These are phyloP conservation scores for Sindora glabra DNA, from an alignment of 306 rosid species.

Conservation along the genomic window DNA sequence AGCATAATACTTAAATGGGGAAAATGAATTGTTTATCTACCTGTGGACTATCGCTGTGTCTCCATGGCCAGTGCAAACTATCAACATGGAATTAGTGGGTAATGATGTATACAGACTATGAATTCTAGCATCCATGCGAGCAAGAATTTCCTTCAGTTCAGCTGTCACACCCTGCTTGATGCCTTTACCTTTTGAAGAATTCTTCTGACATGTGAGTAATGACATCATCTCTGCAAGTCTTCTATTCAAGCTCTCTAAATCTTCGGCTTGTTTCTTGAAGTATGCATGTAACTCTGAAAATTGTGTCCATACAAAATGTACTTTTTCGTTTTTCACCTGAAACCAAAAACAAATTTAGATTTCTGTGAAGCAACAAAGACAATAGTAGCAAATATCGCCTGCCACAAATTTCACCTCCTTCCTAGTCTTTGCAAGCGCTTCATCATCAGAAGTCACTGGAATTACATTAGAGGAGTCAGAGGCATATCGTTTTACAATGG, in stretches of 20 bases:
- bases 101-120: slow-evolving; percentile 40
- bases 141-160: slow-evolving; percentile 72
- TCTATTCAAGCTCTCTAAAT: slow-evolving; percentile 56
- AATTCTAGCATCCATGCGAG: slow-evolving; percentile 64
- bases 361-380: not conserved
- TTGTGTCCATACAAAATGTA: slow-evolving; percentile 90
- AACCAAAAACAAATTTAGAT: slow-evolving; percentile 12
- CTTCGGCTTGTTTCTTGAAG: slow-evolving; percentile 69
- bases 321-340: slow-evolving; percentile 75
- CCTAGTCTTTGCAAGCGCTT: slow-evolving; percentile 64
- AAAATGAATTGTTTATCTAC: slow-evolving; percentile 32
- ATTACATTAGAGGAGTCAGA: slow-evolving; percentile 70
- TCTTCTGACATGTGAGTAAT: slow-evolving; percentile 60
- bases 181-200: slow-evolving; percentile 34
- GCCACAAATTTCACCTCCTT: slow-evolving; percentile 55
- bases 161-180: slow-evolving; percentile 27
- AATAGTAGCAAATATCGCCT: not conserved
- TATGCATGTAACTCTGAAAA: slow-evolving; percentile 73
- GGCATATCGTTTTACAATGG: slow-evolving; percentile 70
- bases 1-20: not conserved
- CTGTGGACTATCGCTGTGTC: slow-evolving; percentile 84
- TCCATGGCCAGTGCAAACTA: slow-evolving; percentile 92
- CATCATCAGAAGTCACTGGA: slow-evolving; percentile 83
- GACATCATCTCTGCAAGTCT: slow-evolving; percentile 82
- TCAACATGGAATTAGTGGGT: slow-evolving; percentile 80